phyloP scores from a whole-genome alignment of 148 eudicot genomes.

The Chenopodium album region DNA sequence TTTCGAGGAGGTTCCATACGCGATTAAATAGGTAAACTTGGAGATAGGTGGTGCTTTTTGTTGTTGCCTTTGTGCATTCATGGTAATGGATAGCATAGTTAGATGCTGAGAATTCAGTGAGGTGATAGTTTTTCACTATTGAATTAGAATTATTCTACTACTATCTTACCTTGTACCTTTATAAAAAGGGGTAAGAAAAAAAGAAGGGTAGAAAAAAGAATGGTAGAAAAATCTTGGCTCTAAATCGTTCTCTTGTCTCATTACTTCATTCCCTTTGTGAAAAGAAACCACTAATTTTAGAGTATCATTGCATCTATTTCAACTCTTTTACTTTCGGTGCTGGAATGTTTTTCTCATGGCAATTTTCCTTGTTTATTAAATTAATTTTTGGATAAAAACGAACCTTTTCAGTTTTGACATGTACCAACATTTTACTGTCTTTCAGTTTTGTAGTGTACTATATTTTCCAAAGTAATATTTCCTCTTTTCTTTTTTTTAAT shows the following conservation, averaged over 20 bases:
- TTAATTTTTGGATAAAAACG: too few species aligned
- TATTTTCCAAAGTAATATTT: too few species aligned
- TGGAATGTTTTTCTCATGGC: constrained; percentile 2
- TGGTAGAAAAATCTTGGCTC: neutral
- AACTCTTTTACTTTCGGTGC: neutral
- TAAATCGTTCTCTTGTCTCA: constrained; percentile 1
- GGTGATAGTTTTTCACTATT: neutral
- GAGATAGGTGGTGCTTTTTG: neutral
- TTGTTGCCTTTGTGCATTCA: neutral
- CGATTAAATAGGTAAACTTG: neutral
- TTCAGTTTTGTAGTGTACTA: too few species aligned
- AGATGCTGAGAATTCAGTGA: neutral
- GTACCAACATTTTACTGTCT: too few species aligned
- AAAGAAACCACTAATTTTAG: constrained; percentile 3
- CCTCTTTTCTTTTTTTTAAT: too few species aligned
- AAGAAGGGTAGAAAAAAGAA: constrained; percentile 4
- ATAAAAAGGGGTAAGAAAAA: neutral
- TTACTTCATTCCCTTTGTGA: neutral
- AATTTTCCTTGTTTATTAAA: neutral
- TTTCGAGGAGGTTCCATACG: neutral
- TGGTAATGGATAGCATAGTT: neutral
- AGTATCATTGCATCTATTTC: neutral
- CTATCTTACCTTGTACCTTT: neutral
- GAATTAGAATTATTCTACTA: neutral
- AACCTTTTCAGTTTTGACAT: too few species aligned